Evolutionary conservation across 1,139 yeast genomes (phyloP), one percentile per base, ranked within the genome.

Genomic region (Nakaseomyces delphensis): DNA sequence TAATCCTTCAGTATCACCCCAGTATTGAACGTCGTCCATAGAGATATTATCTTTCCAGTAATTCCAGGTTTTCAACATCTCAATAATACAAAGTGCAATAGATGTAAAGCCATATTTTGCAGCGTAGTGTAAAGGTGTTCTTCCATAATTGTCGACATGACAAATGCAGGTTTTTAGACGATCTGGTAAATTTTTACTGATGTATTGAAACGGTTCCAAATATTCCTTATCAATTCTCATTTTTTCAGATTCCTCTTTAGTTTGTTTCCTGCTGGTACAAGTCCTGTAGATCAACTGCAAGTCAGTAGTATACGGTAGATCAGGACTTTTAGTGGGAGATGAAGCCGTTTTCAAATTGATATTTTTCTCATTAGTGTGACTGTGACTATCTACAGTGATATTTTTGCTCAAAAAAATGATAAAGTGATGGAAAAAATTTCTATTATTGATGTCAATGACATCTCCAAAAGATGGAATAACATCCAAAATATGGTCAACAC

Each of bases 101-200:
- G 74, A 76, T 47, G 75, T 77, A 44, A 89, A 69, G 0, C 97
- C 97, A 59, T 80, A 86, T 56, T 85, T 94, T 1, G 94, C 81
- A 13, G 95, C 79, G 62, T 89, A 89, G 64, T 91, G 97, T 44
- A 91, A 67, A 0, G 97, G 95, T 0, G 96, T 83, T 49, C 96
- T 73, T 45, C 70, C 70, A 56, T 86, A 84, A 48, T 76, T 79
- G 59, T 91, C 98, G 39, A 73, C 73, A 36, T 80, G 78, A 42
- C 78, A 64, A 37, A 87, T 67, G 1, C 74, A 72, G 2, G 68
- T 60, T 45, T 77, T 71, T 46, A 81, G 70, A 50, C 69, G 68
- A 11, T 71, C 69, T 8, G 76, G 77, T 39, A 82, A 60, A 39
- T 70, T 67, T 16, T 69, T 66, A 41, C 84, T 66, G 30, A 83